These are phyloP conservation scores for Monilinia fructicola DNA, from an alignment of 2,329 filamentous ascomycete species.

Conservation along the genomic window DNA sequence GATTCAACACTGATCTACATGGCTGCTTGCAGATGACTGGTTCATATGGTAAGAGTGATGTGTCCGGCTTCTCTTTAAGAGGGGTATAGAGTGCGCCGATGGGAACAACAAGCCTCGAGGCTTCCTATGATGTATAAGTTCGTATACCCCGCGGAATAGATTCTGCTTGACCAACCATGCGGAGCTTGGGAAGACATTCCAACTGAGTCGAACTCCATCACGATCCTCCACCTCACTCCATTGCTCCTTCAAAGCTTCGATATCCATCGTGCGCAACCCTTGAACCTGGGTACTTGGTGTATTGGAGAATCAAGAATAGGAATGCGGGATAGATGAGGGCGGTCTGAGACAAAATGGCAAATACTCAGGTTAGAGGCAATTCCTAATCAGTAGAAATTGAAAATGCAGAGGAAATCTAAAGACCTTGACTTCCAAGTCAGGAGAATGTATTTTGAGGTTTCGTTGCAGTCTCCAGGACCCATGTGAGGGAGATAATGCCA, in stretches of 20 bases:
- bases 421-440: background rate
- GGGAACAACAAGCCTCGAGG: slow-evolving; percentile 88
- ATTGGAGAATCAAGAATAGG: background rate
- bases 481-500: slow-evolving; percentile 24
- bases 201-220: slow-evolving; percentile 93
- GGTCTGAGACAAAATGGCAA: slow-evolving; percentile 2
- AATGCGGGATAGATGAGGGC: background rate
- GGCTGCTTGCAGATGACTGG: slow-evolving; percentile 95
- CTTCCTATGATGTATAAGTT: slow-evolving; percentile 63
- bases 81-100: slow-evolving; percentile 96
- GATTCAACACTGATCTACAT: slow-evolving; percentile 93
- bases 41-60: slow-evolving; percentile 89
- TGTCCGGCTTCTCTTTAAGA: slow-evolving; percentile 89
- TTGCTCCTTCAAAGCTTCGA: slow-evolving; percentile 40
- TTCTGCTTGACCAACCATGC: slow-evolving; percentile 67
- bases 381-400: background rate
- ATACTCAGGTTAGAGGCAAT: background rate
- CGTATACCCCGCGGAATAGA: slow-evolving; percentile 23
- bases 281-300: slow-evolving; percentile 10
- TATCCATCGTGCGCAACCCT: slow-evolving; percentile 35
- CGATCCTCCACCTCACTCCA: slow-evolving; percentile 80
- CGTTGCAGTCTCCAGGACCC: background rate
- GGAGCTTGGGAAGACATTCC: slow-evolving; percentile 99
- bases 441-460: slow-evolving; percentile 11
- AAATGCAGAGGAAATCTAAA: background rate